Evolutionary conservation across 805 yeast species (phyloP), one percentile per base, ranked within the genome.

Genomic region (Candida suzukii): DNA sequence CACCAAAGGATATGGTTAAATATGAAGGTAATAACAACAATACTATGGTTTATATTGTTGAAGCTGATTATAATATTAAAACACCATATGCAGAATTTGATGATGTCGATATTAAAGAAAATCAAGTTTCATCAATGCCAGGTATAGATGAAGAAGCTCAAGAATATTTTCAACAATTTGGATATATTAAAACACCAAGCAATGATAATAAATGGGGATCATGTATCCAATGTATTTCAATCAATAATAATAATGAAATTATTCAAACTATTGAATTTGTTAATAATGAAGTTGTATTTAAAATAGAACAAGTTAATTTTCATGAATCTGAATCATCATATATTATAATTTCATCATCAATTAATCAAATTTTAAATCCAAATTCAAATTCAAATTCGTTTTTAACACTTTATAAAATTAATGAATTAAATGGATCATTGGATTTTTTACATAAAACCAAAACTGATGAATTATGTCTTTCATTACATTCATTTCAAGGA

Each of bases 381-480:
- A 52, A 40, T 34, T 27, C 47, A 9, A 46, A 47, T 37, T 30
- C 31, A 1, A 57, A 49, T 11, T 53, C 57, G 34, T 66, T 43
- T 46, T 45, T 76, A 32, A 56, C 64, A 45, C 57, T 70, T 2
- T 76, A 64, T 52, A 54, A 50, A 21, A 54, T 73, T 7, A 44
- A 41, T 16, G 46, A 44, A 7, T 8, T 12, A 8, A 34, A 46
- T 12, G 60, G 68, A n/a, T 48, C 58, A 2, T 43, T 86, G 20
- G 56, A 63, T 25, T 65, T 76, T 25, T 49, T 80, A 4, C 93
- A 90, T 57, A 66, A 67, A 41, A 88, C 96, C 0, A 54, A 59
- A 13, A 60, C 82, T 0, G 78, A 74, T 4, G 63, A 53, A 7
- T 61, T 66, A 2, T 75, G 78, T 0, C 46, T 67, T 24, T 67